Evolutionary conservation across 805 yeast genomes (phyloP).

Genomic region (Komagataella phaffii): DNA sequence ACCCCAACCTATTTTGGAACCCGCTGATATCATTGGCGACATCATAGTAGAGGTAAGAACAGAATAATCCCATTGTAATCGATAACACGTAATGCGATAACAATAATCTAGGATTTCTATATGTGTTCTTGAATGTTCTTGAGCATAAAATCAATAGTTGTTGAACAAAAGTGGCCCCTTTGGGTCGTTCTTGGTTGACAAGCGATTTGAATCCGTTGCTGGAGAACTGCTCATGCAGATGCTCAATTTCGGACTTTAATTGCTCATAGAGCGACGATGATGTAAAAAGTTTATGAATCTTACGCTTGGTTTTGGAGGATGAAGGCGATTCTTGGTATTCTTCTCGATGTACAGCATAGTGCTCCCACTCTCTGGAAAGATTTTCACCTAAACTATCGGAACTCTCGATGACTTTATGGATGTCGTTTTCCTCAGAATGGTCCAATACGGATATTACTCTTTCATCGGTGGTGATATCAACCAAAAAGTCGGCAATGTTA

Average conservation of each 20-base stretch:
- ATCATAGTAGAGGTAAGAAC: constrained; percentile 77
- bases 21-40: constrained; percentile 87
- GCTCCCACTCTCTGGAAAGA: constrained; percentile 76
- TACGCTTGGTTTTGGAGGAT: constrained; percentile 5
- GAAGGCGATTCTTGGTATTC: constrained; percentile 29
- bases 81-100: constrained; percentile 76
- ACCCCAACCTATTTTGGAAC: constrained; percentile 88
- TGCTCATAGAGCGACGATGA: constrained; percentile 25
- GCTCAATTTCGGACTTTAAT: constrained; percentile 23
- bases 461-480: constrained; percentile 75
- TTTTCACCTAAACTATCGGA: constrained; percentile 16
- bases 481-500: constrained; percentile 86
- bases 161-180: constrained; percentile 42
- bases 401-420: constrained; percentile 5
- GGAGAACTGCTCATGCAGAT: constrained; percentile 6
- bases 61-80: constrained; percentile 61
- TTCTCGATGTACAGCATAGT: constrained; percentile 69
- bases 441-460: constrained; percentile 12
- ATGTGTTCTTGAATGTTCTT: constrained; percentile 83
- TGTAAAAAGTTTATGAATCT: constrained; percentile 10
- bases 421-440: constrained; percentile 4
- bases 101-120: constrained; percentile 84
- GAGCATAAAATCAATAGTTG: constrained; percentile 71
- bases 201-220: constrained; percentile 10
- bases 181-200: constrained; percentile 15